Evolutionary conservation across 2,329 filamentous ascomycete genomes (phyloP).

Genomic region (Fusarium bulbicola): DNA sequence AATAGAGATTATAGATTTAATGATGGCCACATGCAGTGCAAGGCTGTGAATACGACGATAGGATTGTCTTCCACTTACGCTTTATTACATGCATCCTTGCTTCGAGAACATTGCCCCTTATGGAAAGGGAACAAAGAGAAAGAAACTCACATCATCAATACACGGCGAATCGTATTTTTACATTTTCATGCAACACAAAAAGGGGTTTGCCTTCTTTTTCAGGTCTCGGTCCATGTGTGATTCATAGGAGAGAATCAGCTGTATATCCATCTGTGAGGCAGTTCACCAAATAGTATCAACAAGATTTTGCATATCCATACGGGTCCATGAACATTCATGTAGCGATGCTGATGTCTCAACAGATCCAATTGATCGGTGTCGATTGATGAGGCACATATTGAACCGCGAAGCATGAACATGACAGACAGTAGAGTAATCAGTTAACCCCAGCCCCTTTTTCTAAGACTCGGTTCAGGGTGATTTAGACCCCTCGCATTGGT

Average conservation of each 20-base stretch:
- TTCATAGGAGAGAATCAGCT: too few relatives aligned
- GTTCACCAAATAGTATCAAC: too few relatives aligned
- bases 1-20: conserved; percentile 8
- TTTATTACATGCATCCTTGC: not conserved
- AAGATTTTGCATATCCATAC: too few relatives aligned
- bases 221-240: not conserved
- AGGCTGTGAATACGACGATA: not conserved
- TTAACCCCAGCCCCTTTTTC: not conserved
- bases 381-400: not conserved
- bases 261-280: too few relatives aligned
- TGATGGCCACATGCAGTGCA: not conserved
- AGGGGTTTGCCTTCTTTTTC: not conserved
- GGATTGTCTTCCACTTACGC: not conserved
- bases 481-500: not conserved
- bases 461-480: not conserved
- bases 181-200: not conserved
- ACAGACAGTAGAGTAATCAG: not conserved
- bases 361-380: not conserved
- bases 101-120: not conserved
- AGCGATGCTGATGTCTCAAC: not conserved
- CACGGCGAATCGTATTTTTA: not conserved
- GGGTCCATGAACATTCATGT: not conserved
- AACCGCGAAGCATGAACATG: not conserved
- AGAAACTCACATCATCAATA: not conserved
- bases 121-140: not conserved